A percentile compares a stretch with the other conserved stretches of the same genome.
Evolutionary conservation across 352 stramenopile species (phyloP).

Genomic region (Pythium coloratum): DNA sequence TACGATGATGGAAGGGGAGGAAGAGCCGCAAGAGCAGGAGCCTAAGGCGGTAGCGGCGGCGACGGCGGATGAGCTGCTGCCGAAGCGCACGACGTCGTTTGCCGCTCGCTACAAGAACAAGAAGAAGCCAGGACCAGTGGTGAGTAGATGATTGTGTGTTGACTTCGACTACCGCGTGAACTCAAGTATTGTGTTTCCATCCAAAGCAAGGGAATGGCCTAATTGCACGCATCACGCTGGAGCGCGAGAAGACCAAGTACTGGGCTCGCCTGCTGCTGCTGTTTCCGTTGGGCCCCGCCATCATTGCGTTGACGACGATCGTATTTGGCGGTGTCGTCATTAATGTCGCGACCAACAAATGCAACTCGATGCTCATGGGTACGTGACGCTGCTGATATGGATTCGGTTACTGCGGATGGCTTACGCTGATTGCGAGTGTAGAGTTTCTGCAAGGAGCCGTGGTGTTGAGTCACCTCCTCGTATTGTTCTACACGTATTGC

Average conservation of each 20-base stretch:
- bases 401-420: too few relatives aligned
- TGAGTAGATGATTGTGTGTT: conserved; percentile 12
- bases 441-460: conserved; percentile 69
- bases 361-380: conserved; percentile 71
- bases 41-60: not conserved
- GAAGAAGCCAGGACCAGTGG: conserved; percentile 32
- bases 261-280: conserved; percentile 64
- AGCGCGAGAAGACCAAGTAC: conserved; percentile 72
- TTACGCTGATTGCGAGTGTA: conserved; percentile 17
- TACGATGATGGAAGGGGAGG: conserved; percentile 29
- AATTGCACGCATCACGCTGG: conserved; percentile 45
- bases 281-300: conserved; percentile 64
- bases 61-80: conserved; percentile 35
- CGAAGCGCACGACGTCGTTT: conserved; percentile 70
- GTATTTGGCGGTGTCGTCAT: conserved; percentile 67
- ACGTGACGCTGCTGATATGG: conserved; percentile 16
- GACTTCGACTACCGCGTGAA: conserved; percentile 1
- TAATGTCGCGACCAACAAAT: conserved; percentile 63
- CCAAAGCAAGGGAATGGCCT: conserved; percentile 43
- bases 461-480: conserved; percentile 59
- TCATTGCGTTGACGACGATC: conserved; percentile 57
- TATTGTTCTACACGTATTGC: conserved; percentile 72
- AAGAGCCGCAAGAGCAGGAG: conserved; percentile 4
- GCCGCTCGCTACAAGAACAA: conserved; percentile 41
- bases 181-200: not conserved